Evolutionary conservation across 176 grass and related monocot species (phyloP).

Genomic region (Hordeum vulgare): MorexV3_pseudomolecules_assembly NC_058520.1:403197950-403198449

Average conservation of each 20-base stretch:
- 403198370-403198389: slow-evolving; percentile 60
- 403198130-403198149: slow-evolving; percentile 1
- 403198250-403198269: neutral
- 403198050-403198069: neutral
- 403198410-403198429: slow-evolving; percentile 75
- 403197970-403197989: neutral
- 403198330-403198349: no score
- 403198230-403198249: neutral
- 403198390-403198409: slow-evolving; percentile 73
- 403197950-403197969: neutral
- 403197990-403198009: neutral
- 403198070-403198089: neutral
- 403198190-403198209: neutral
- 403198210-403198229: no score
- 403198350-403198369: neutral
- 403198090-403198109: no score
- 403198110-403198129: neutral
- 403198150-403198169: neutral
- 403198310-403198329: no score
- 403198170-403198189: neutral
- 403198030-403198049: neutral
- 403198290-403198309: no score
- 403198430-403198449: slow-evolving; percentile 79
- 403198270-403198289: slow-evolving; percentile 12
- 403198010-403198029: neutral